Conservation (phyloP, 306 rosid genomes). For the Adenanthera pavonina region DNA sequence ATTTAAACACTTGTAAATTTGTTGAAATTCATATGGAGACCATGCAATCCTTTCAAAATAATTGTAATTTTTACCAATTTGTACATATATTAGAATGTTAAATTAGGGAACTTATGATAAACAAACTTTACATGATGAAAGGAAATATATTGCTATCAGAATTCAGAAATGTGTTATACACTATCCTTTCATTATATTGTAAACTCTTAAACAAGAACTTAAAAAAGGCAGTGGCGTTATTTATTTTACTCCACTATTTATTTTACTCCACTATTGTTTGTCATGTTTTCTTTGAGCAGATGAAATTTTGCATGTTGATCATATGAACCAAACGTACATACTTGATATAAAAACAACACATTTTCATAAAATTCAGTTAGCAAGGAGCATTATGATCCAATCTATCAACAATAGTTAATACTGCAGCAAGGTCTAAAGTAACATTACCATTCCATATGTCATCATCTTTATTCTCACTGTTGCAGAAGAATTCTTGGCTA, state of each 20-base stretch:
- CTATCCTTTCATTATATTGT: not conserved
- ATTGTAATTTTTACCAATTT: not conserved
- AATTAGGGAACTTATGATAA: not conserved
- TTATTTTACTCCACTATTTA: not conserved
- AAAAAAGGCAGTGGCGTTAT: not conserved
- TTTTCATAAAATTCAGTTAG: slow-evolving; percentile 11
- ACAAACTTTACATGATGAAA: not conserved
- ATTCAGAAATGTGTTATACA: not conserved
- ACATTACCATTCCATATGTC: slow-evolving; percentile 67
- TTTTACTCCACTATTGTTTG: not conserved
- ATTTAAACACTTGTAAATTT: not conserved
- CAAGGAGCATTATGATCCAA: not conserved
- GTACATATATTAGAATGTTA: not conserved
- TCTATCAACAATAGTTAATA: not conserved
- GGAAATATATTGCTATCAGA: not conserved
- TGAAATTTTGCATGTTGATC: not conserved
- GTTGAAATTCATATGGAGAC: not conserved
- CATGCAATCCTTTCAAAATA: not conserved
- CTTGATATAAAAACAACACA: not conserved
- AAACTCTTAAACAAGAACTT: not conserved
- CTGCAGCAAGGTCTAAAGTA: slow-evolving; percentile 4
- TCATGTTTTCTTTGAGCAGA: not conserved
- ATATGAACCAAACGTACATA: not conserved
- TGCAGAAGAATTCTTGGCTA: slow-evolving; percentile 49
- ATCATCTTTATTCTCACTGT: slow-evolving; percentile 43